A percentile compares a stretch with the other conserved stretches of the same genome.
These are phyloP conservation scores for Aspergillus novofumigatus DNA, from an alignment of 2,329 filamentous ascomycete genomes.

Conservation along the genomic window DNA sequence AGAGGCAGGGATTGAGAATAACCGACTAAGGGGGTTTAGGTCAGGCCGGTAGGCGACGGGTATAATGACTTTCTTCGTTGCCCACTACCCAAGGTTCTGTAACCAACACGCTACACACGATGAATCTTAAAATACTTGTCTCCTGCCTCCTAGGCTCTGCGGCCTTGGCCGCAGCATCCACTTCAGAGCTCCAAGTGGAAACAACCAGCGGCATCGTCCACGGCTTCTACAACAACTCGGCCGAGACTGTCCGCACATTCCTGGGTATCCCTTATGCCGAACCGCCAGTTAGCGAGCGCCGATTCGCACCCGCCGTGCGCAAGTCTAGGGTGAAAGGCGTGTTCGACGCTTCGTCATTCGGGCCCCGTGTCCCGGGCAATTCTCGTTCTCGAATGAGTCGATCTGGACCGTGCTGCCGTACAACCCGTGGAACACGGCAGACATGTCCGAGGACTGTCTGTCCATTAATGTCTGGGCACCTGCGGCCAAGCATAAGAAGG, in stretches of 20 bases:
- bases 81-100: too few species aligned
- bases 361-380: constrained; percentile 7
- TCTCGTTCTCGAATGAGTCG: constrained; percentile 7
- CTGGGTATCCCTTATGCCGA: constrained; percentile 45
- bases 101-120: too few species aligned
- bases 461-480: constrained; percentile 18
- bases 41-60: too few species aligned
- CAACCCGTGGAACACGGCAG: constrained; percentile 5
- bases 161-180: too few species aligned
- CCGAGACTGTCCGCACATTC: constrained; percentile 26
- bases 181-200: neutral
- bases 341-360: constrained; percentile 20
- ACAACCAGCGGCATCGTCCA: constrained; percentile 14
- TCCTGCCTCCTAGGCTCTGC: too few species aligned
- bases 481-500: neutral
- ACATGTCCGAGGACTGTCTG: constrained; percentile 18
- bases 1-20: neutral
- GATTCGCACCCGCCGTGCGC: constrained; percentile 36
- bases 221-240: constrained; percentile 15
- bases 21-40: too few species aligned
- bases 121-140: too few species aligned
- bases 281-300: constrained; percentile 39
- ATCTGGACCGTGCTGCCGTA: constrained; percentile 17
- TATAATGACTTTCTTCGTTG: neutral
- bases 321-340: constrained; percentile 22